phyloP scores from a whole-genome alignment of 164 flowering plant species.

The Cinnamomum micranthum region DNA sequence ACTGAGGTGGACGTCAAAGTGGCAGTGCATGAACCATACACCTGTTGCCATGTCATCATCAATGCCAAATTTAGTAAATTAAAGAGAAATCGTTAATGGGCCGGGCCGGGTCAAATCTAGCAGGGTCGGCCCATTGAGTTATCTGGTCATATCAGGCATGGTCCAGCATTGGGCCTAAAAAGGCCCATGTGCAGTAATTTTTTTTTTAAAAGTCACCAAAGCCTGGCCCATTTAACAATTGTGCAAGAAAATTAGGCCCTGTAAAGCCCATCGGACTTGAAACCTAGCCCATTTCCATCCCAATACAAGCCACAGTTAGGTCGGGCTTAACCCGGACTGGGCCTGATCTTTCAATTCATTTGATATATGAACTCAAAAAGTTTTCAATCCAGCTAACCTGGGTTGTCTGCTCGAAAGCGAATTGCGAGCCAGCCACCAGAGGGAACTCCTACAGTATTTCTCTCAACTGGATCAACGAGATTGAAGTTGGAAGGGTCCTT shows the following conservation, averaged over 20 bases:
- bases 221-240: too few species aligned
- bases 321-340: too few species aligned
- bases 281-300: too few species aligned
- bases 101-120: too few species aligned
- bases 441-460: slow-evolving; percentile 58
- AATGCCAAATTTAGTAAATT: not conserved
- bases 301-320: too few species aligned
- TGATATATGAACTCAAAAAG: not conserved
- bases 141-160: too few species aligned
- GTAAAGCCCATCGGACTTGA: too few species aligned
- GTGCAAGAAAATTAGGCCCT: too few species aligned
- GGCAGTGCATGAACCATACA: slow-evolving; percentile 20
- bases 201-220: too few species aligned
- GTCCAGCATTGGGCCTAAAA: too few species aligned
- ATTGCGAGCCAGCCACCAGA: slow-evolving; percentile 58
- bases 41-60: slow-evolving; percentile 3
- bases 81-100: not conserved
- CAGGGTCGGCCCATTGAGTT: too few species aligned
- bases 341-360: not conserved
- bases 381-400: slow-evolving; percentile 26
- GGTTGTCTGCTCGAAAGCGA: slow-evolving; percentile 57
- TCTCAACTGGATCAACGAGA: slow-evolving; percentile 46
- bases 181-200: too few species aligned
- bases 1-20: slow-evolving; percentile 13
- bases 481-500: slow-evolving; percentile 47